Conservation (phyloP, 805 yeast species). For the Suhomyces kilbournensis region DNA sequence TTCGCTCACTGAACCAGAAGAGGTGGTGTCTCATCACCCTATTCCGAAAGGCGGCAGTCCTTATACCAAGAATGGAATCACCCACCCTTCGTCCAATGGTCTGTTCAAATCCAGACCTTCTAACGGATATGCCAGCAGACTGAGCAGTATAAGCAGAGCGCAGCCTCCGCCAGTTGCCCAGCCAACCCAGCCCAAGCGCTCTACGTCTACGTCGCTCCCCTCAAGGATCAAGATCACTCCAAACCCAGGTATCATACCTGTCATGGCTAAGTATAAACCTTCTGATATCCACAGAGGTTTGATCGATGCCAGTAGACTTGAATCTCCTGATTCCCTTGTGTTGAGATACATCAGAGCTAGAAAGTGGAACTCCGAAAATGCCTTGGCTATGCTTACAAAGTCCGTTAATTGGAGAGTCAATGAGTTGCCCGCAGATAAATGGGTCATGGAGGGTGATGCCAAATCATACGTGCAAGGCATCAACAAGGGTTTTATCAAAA, state of each 20-base stretch:
- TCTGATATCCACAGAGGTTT: conserved; percentile 48
- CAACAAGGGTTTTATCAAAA: conserved; percentile 47
- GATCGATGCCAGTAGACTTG: conserved; percentile 66
- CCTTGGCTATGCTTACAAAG: conserved; percentile 66
- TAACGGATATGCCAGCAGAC: neutral
- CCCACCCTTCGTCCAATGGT: conserved; percentile 2
- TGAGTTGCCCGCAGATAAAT: conserved; percentile 57
- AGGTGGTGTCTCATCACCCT: neutral
- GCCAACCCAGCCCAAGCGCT: neutral
- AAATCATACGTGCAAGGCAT: conserved; percentile 45
- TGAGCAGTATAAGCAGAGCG: neutral
- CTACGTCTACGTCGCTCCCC: neutral
- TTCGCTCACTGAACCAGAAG: conserved; percentile 20
- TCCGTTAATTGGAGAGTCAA: conserved; percentile 74
- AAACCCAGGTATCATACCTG: conserved; percentile 43
- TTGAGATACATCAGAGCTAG: conserved; percentile 83
- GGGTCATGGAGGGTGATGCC: conserved; percentile 72
- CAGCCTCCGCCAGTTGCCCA: neutral
- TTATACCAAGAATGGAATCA: conserved; percentile 3
- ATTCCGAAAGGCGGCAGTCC: conserved; percentile 5
- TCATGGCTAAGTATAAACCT: conserved; percentile 52
- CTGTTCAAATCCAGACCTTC: neutral
- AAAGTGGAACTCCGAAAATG: conserved; percentile 72
- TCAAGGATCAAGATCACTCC: conserved; percentile 10
- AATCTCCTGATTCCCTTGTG: conserved; percentile 74